Percentiles rank a stretch among this genome's conserved stretches.
Evolutionary conservation across 768 basidiomycete genomes (phyloP).

Genomic region (Cystofilobasidium macerans): DNA sequence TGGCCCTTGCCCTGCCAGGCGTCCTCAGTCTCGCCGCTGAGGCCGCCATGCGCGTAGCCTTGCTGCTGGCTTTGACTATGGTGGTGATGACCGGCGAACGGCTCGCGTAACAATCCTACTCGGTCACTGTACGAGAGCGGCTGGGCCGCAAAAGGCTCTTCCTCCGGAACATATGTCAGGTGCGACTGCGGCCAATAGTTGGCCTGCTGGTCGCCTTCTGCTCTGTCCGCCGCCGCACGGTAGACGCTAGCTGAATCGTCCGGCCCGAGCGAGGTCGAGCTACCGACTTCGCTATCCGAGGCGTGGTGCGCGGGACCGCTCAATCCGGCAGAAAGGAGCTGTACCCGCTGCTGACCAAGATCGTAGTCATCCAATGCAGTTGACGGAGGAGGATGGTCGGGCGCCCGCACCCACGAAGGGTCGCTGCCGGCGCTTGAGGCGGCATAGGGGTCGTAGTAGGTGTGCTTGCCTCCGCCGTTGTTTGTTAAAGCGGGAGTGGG

Average conservation of each 20-base stretch:
- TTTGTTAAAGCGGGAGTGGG: too few relatives aligned
- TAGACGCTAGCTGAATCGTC: slow-evolving; percentile 7
- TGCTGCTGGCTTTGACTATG: background rate
- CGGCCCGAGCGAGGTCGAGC: background rate
- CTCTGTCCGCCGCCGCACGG: background rate
- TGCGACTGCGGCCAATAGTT: background rate
- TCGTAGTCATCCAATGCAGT: background rate
- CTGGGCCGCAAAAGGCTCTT: background rate
- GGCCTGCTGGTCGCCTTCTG: background rate
- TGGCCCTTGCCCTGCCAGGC: background rate
- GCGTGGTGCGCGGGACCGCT: too few relatives aligned
- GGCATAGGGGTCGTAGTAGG: background rate
- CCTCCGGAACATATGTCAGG: background rate
- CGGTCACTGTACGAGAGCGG: background rate
- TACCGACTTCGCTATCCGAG: slow-evolving; percentile 4
- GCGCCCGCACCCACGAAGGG: background rate
- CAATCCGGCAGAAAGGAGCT: background rate
- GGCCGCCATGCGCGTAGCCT: background rate
- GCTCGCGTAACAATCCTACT: background rate
- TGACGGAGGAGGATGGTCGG: slow-evolving; percentile 2
- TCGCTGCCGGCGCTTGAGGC: background rate
- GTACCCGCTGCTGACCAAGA: background rate
- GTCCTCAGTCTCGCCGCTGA: background rate
- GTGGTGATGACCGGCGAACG: background rate
- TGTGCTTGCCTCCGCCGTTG: too few relatives aligned